A percentile compares a stretch with the other conserved stretches of the same genome.
Conservation (phyloP, 176 grass and related monocot genomes). For the Aegilops tauschii region DNA sequence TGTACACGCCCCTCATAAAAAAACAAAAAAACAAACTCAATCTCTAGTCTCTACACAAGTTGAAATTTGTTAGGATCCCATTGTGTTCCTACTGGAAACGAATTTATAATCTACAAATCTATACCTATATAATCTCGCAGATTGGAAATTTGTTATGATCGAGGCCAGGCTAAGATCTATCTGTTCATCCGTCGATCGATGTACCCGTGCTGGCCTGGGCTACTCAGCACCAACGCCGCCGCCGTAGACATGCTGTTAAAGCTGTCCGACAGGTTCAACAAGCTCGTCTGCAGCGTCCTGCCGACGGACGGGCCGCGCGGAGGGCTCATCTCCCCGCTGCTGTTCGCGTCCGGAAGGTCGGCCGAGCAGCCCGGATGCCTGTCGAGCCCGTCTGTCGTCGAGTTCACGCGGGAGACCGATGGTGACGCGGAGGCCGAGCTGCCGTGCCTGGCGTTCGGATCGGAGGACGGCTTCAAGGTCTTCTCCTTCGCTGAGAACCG, state of each 20-base stretch:
- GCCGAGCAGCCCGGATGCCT: background rate
- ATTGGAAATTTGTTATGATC: too few relatives aligned
- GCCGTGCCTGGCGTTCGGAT: conserved; percentile 23
- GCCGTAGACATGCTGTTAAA: background rate
- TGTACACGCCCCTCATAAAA: too few relatives aligned
- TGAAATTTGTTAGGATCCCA: too few relatives aligned
- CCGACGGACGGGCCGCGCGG: background rate
- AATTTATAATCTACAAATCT: too few relatives aligned
- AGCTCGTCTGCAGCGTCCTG: background rate
- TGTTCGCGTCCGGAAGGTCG: background rate
- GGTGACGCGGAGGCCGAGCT: background rate
- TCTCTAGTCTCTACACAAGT: too few relatives aligned
- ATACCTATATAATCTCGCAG: too few relatives aligned
- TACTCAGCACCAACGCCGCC: background rate
- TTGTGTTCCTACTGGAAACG: too few relatives aligned
- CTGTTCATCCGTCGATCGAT: background rate
- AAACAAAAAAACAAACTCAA: too few relatives aligned
- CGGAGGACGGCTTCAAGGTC: conserved; percentile 3
- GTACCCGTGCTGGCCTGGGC: too few relatives aligned
- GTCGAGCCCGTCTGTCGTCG: background rate
- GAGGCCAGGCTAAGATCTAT: too few relatives aligned
- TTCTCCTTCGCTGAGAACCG: background rate
- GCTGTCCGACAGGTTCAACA: background rate
- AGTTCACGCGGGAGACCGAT: background rate
- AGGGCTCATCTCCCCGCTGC: background rate